A percentile compares a stretch with the other conserved stretches of the same genome.
Conservation (phyloP, 805 yeast species). For the Crinitomyces ghanaensis region DNA sequence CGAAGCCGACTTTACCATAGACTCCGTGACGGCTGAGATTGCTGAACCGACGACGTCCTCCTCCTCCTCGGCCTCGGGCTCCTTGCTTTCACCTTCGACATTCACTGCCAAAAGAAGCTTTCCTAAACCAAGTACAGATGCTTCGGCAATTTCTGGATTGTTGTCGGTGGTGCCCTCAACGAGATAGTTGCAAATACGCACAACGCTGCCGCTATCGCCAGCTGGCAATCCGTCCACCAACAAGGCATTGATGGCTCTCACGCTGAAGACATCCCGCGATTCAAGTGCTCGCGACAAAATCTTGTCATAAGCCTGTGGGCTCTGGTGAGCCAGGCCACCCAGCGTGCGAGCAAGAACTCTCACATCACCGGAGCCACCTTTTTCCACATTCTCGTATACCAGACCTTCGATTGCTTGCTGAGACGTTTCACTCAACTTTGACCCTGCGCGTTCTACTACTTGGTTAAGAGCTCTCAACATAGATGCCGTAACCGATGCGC, state of each 20-base stretch:
- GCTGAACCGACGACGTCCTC: constrained; percentile 33
- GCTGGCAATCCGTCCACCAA: constrained; percentile 64
- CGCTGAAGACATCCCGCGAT: constrained; percentile 26
- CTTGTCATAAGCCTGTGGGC: constrained; percentile 20
- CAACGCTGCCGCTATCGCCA: too few relatives aligned
- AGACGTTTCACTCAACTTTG: constrained; percentile 62
- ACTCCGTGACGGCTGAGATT: constrained; percentile 38
- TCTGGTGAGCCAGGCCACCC: constrained; percentile 37
- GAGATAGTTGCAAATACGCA: constrained; percentile 44
- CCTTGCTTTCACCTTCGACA: constrained; percentile 19
- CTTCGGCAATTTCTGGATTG: constrained; percentile 51
- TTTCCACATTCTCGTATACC: constrained; percentile 40
- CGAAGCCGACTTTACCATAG: constrained; percentile 42
- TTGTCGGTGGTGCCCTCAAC: constrained; percentile 33
- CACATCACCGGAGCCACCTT: constrained; percentile 45
- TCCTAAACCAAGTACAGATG: constrained; percentile 70
- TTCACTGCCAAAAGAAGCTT: constrained; percentile 50
- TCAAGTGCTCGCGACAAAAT: constrained; percentile 15
- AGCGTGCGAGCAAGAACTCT: constrained; percentile 68
- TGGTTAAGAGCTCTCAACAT: constrained; percentile 77
- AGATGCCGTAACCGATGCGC: constrained; percentile 57
- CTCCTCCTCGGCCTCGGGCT: constrained; percentile 25
- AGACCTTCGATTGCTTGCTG: constrained; percentile 56
- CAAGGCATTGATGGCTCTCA: constrained; percentile 68
- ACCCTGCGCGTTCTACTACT: constrained; percentile 71